These are phyloP conservation scores for Crataegus laevigata DNA, from an alignment of 306 rosid genomes.

Conservation along the genomic window DNA sequence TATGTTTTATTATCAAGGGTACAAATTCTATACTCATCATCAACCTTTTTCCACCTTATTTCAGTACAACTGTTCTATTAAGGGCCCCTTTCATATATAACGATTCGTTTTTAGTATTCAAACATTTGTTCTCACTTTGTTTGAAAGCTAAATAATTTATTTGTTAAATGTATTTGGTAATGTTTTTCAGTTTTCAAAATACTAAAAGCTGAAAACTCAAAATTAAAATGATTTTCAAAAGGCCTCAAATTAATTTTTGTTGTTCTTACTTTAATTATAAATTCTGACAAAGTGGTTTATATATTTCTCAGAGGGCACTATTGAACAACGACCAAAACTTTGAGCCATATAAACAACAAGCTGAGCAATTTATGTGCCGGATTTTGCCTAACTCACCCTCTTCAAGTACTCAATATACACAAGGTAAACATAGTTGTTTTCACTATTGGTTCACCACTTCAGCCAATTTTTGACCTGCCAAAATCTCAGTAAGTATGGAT, in stretches of 20 bases:
- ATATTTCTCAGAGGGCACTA: slow-evolving; percentile 43
- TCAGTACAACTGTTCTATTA: neutral
- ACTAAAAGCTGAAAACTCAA: too few species aligned
- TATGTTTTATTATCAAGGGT: slow-evolving; percentile 81
- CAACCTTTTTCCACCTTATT: neutral
- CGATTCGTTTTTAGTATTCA: neutral
- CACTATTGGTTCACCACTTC: too few species aligned
- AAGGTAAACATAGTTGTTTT: slow-evolving; percentile 34
- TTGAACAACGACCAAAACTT: slow-evolving; percentile 56
- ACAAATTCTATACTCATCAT: neutral
- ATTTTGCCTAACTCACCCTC: slow-evolving; percentile 85
- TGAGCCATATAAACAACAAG: slow-evolving; percentile 56
- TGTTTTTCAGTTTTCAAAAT: too few species aligned
- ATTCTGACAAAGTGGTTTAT: neutral
- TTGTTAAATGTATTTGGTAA: too few species aligned
- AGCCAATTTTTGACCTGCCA: neutral
- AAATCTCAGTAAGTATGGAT: neutral
- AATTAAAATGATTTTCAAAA: too few species aligned
- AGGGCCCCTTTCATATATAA: too few species aligned
- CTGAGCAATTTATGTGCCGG: slow-evolving; percentile 79
- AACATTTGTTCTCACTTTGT: neutral
- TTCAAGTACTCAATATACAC: slow-evolving; percentile 79
- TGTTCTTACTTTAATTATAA: too few species aligned
- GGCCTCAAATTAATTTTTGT: too few species aligned
- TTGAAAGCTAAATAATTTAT: too few species aligned